These are phyloP conservation scores for Chaetomidium leptoderma DNA, from an alignment of 495 filamentous ascomycete genomes.

Conservation along the genomic window DNA sequence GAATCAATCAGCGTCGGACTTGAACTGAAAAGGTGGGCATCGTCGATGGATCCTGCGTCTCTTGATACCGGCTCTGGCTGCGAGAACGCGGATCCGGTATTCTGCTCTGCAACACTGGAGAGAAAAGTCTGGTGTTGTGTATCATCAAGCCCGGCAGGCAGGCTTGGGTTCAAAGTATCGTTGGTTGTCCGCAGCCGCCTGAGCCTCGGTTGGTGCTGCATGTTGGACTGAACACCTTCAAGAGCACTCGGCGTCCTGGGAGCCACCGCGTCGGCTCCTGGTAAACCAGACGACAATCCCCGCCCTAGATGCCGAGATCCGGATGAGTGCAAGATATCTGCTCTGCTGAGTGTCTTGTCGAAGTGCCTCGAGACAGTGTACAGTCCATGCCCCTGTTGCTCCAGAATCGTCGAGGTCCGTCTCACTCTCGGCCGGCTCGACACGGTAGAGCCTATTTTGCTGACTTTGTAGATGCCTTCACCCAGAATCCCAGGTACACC, in stretches of 20 bases:
- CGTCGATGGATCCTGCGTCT: not conserved
- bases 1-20: constrained; percentile 1
- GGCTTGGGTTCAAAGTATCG: not conserved
- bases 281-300: not conserved
- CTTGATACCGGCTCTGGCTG: not conserved
- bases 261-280: too few relatives aligned
- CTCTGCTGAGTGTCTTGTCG: constrained; percentile 16
- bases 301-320: not conserved
- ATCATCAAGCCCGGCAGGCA: not conserved
- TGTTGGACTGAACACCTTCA: not conserved
- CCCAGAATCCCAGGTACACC: constrained; percentile 23
- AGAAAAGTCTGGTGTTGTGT: not conserved
- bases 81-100: not conserved
- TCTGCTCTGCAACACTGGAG: not conserved
- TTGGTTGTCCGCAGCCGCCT: not conserved
- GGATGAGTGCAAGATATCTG: constrained; percentile 1
- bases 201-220: not conserved
- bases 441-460: constrained; percentile 19
- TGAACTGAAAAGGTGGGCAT: not conserved
- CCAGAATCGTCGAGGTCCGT: constrained; percentile 6
- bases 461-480: constrained; percentile 31
- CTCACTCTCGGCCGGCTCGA: constrained; percentile 12
- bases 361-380: constrained; percentile 21
- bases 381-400: not conserved
- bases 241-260: not conserved